Evolutionary conservation across 192 early-diverging fungal genomes (phyloP), one percentile per base, ranked within the genome.

Genomic region (Irineochytrium annulatum): DNA sequence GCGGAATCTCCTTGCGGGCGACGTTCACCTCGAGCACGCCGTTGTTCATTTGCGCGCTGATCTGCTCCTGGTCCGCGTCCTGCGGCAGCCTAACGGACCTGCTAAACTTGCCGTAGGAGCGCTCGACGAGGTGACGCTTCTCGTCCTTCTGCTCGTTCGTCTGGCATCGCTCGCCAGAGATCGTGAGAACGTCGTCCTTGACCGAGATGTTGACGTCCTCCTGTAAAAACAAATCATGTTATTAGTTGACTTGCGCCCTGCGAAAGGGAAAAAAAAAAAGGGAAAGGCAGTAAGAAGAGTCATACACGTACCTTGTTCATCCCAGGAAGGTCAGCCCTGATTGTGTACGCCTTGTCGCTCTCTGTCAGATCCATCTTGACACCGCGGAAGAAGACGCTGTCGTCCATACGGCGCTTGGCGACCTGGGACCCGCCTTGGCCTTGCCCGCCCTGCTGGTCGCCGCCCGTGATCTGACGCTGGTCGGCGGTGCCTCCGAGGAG

Each of bases 271-370:
- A n/a, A n/a, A n/a, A n/a, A n/a, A n/a, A n/a, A n/a, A n/a, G n/a
- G n/a, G n/a, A n/a, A n/a, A n/a, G n/a, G n/a, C n/a, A n/a, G n/a
- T n/a, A n/a, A n/a, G n/a, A n/a, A n/a, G n/a, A n/a, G n/a, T n/a
- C n/a, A n/a, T n/a, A n/a, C n/a, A n/a, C n/a, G n/a, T n/a, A n/a
- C n/a, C 53, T 83, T 80, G 24, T 31, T 49, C 20, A 80, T 66
- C 14, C 84, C 84, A 32, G 84, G 83, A 30, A 86, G 48, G 35
- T 86, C 84, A 14, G 68, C 72, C 63, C 71, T 66, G 4, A 86
- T 52, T 11, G 57, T 33, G 55, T 63, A 80, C 8, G 61, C 68
- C 16, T 81, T 72, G 8, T 75, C 73, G 2, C 44, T 69, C 68
- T 86, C 79, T 34, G 65, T 70, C 28, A 84, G 52, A 51, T 84